Evolutionary conservation across 2,329 filamentous ascomycete genomes (phyloP), one percentile per base, ranked within the genome.

Genomic region (Lasiodiplodia citricola): DNA sequence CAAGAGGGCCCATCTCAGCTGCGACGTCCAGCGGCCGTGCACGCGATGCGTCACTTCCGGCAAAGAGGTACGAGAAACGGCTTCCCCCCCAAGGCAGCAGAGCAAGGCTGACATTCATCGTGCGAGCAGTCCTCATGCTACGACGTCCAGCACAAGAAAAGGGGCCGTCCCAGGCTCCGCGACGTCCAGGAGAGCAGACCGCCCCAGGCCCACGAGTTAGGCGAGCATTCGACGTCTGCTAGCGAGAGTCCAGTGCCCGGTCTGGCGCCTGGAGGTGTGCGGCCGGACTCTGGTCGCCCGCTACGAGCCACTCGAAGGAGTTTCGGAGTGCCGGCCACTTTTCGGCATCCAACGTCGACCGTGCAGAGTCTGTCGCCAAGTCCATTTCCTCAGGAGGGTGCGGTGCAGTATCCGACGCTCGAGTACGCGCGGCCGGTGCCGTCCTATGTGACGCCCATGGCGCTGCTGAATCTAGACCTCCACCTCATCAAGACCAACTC

Each of bases 81-180:
- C 31, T 38, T 16, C 7, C 31, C 31, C 31, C 38, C 52, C 37
- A 11, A 58, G n/a, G 18, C 41, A 25, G 13, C 28, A 38, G 13
- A 41, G 11, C 56, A 47, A 56, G 38, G 67, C 57, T 68, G 50
- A 63, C 54, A 41, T n/a, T 11, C 21, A 23, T 5, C 35, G 37
- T 21, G 41, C 51, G 37, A 56, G 38, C 75, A 95, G 83, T 91
- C 94, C 69, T 86, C 90, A 8, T 96, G 92, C 76, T 85, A 93
- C 73, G 92, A 96, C 79, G 92, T 96, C 41, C 91, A 93, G 75
- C 92, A 96, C 80, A 96, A 95, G 80, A 96, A 95, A 78, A 85
- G 92, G 73, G 92, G 92, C 52, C 87, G 92, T 60, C 92, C 92
- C 70, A 87, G 92, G 71, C 83, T 96, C 72, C 88, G 92, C 74